Evolutionary conservation across 768 basidiomycete species (phyloP).

Genomic region (Russula lepida): DNA sequence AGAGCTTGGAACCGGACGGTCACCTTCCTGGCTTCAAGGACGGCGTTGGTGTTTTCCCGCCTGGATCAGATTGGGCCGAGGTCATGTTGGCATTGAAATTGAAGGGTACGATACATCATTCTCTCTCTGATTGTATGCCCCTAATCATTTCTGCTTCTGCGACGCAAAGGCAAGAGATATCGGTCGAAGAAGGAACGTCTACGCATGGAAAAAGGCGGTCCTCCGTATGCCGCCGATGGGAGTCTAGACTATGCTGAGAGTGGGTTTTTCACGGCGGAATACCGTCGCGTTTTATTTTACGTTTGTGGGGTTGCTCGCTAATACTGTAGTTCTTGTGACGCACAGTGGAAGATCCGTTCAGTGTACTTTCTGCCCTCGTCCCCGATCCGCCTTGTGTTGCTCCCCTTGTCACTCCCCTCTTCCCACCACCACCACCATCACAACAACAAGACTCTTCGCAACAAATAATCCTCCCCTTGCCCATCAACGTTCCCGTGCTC

Average conservation of each 20-base stretch:
- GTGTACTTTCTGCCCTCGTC: conserved; percentile 52
- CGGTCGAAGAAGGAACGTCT: conserved; percentile 75
- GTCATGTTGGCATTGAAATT: conserved; percentile 66
- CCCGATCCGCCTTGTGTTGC: conserved; percentile 50
- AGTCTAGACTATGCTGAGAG: conserved; percentile 69
- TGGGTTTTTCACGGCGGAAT: conserved; percentile 33
- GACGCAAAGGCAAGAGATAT: conserved; percentile 62
- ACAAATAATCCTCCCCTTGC: conserved; percentile 23
- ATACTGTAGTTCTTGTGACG: neutral
- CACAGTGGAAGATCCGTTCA: conserved; percentile 73
- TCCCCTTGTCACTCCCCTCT: conserved; percentile 51
- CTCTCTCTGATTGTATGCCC: neutral
- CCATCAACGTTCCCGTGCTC: conserved; percentile 26
- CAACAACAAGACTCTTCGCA: conserved; percentile 23
- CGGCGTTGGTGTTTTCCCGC: conserved; percentile 64
- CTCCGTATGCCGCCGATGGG: conserved; percentile 63
- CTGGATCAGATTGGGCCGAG: conserved; percentile 62
- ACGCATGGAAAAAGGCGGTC: conserved; percentile 69
- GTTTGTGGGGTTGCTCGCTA: conserved; percentile 1
- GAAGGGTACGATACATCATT: conserved; percentile 43
- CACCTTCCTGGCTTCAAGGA: conserved; percentile 70
- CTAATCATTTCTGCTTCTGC: neutral
- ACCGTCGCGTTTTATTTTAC: conserved; percentile 3
- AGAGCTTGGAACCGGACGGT: conserved; percentile 59
- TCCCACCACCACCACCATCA: conserved; percentile 28